phyloP scores from a whole-genome alignment of 2,329 filamentous ascomycete genomes.

The Penicillium sp. region DNA sequence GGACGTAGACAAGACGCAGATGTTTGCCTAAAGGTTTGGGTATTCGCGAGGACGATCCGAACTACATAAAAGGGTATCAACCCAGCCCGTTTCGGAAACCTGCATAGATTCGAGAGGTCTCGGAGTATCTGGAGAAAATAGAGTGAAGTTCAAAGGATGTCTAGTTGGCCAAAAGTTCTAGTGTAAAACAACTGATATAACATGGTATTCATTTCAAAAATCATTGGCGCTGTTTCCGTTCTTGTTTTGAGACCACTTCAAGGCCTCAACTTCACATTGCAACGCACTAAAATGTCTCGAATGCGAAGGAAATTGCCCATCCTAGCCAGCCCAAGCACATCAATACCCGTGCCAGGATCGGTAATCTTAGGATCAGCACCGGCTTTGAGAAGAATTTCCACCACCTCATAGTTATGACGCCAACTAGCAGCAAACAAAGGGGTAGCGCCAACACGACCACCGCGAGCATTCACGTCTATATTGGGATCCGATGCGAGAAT shows the following conservation, averaged over 20 bases:
- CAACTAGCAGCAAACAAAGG: conserved; percentile 20
- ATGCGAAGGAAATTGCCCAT: conserved; percentile 8
- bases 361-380: conserved; percentile 22
- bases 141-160: too few species aligned
- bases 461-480: conserved; percentile 21
- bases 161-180: too few species aligned
- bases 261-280: background rate
- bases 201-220: background rate
- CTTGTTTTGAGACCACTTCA: background rate
- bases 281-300: conserved; percentile 7
- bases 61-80: too few species aligned
- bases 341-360: conserved; percentile 14
- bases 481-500: conserved; percentile 17
- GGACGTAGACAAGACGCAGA: too few species aligned
- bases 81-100: too few species aligned
- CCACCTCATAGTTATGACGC: conserved; percentile 17
- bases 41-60: too few species aligned
- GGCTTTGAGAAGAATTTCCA: conserved; percentile 17
- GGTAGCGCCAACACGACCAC: conserved; percentile 19
- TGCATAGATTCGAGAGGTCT: too few species aligned
- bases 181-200: too few species aligned
- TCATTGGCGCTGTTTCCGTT: too few species aligned
- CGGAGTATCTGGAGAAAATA: too few species aligned
- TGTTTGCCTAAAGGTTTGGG: too few species aligned
- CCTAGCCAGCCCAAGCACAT: conserved; percentile 10